Evolutionary conservation across 768 basidiomycete species (phyloP), one percentile per base, ranked within the genome.

Genomic region (Polyporus arcularius): DNA sequence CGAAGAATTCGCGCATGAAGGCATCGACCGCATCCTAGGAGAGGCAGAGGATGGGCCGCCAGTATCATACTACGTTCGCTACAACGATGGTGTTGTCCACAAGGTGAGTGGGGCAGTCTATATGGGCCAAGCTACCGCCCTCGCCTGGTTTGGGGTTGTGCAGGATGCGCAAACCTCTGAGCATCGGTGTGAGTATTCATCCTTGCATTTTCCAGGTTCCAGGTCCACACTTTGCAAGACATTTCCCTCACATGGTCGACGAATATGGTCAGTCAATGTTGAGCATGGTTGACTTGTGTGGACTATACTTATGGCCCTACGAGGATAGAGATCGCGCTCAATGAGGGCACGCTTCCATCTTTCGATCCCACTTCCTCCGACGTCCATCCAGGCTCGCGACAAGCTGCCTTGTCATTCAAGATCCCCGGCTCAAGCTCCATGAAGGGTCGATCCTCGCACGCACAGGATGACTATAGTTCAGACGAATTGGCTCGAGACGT

Each of bases 281-380:
- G 14, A 41, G 41, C 21, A 30, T 26, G 12, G 31, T 4, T 42
- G 31, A 35, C 15, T 50, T 41, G 40, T 21, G 35, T 35, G 35
- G 35, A 21, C 52, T 26, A 18, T 35, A 26, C 18, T 56, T n/a
- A 31, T 40, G 21, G 21, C 21, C 21, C 39, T 38, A 12, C n/a
- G 28, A 28, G 7, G 31, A 12, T 50, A 90, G 89, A 79, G 65
- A 74, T 68, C 45, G 79, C 63, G 54, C 80, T 83, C 68, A 68
- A 61, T 32, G 70, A 67, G 5, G 83, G 81, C 18, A 62, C 69
- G 8, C 75, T 88, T 21, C 70, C 70, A 1, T 68, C 72, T 0
- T 92, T 92, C 70, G 82, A 91, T 66, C 89, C 89, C 21, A 79
- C 81, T 21, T 83, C 82, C 15, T 63, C 69, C 40, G 77, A 83